These are phyloP conservation scores for Lyophyllum semitale DNA, from an alignment of 768 basidiomycete genomes.

Conservation along the genomic window DNA sequence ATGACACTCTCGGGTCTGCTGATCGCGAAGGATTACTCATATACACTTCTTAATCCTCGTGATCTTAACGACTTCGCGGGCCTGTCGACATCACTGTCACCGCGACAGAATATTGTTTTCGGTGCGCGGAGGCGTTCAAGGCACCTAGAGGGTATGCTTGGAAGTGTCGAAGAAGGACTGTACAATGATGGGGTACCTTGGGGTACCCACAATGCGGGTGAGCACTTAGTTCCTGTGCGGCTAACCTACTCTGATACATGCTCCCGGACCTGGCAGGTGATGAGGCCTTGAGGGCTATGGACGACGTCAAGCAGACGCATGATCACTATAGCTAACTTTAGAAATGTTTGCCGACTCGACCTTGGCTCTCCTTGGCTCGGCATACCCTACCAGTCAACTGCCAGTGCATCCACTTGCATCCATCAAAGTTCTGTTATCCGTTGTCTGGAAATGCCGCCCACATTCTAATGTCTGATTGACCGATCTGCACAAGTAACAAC, in stretches of 20 bases:
- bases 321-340: slow-evolving; percentile 82
- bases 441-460: not conserved
- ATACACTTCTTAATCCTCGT: slow-evolving; percentile 91
- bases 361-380: too few species aligned
- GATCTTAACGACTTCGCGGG: slow-evolving; percentile 96
- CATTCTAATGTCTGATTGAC: slow-evolving; percentile 3
- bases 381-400: too few species aligned
- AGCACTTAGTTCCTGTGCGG: slow-evolving; percentile 20
- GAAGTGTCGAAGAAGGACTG: slow-evolving; percentile 74
- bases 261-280: slow-evolving; percentile 57
- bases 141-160: slow-evolving; percentile 98
- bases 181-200: slow-evolving; percentile 71
- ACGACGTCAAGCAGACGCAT: slow-evolving; percentile 77
- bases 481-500: slow-evolving; percentile 53
- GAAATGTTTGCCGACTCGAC: slow-evolving; percentile 99
- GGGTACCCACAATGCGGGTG: slow-evolving; percentile 73
- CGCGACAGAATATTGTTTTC: slow-evolving; percentile 80
- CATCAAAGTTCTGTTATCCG: slow-evolving; percentile 74
- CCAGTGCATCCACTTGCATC: slow-evolving; percentile 98
- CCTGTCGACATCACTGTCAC: slow-evolving; percentile 86
- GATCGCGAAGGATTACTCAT: slow-evolving; percentile 96
- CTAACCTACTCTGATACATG: slow-evolving; percentile 1
- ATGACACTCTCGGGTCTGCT: slow-evolving; percentile 84
- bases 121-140: slow-evolving; percentile 93
- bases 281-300: slow-evolving; percentile 89